These are phyloP conservation scores for Wallacemonas sp. DNA, from an alignment of 208 protist species.

Conservation along the genomic window DNA sequence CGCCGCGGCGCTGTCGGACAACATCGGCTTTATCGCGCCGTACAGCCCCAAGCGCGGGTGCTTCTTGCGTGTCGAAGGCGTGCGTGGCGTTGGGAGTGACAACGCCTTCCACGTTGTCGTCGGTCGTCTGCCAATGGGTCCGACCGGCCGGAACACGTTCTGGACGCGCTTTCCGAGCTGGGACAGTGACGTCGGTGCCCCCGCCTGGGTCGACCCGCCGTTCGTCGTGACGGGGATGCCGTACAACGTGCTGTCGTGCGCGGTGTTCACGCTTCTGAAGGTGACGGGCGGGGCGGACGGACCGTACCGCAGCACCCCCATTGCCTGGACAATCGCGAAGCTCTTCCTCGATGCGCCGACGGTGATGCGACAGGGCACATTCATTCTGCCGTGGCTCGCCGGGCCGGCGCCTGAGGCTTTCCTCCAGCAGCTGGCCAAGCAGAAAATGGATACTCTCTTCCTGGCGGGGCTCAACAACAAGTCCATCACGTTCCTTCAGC, in stretches of 20 bases:
- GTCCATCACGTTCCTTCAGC: conserved; percentile 34
- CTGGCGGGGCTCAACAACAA: conserved; percentile 22
- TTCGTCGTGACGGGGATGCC: conserved; percentile 34
- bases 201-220: conserved; percentile 52
- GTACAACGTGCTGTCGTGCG: conserved; percentile 23
- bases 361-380: conserved; percentile 55
- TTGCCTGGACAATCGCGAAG: conserved; percentile 64
- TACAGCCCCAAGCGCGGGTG: conserved; percentile 49
- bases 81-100: conserved; percentile 50
- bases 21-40: conserved; percentile 38
- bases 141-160: conserved; percentile 15
- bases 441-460: conserved; percentile 48
- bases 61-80: conserved; percentile 50
- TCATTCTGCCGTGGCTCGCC: conserved; percentile 46
- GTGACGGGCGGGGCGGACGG: conserved; percentile 18
- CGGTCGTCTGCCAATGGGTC: conserved; percentile 23
- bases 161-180: conserved; percentile 53
- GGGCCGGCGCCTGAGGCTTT: conserved; percentile 34
- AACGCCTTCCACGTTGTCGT: conserved; percentile 46
- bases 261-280: conserved; percentile 57
- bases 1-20: conserved; percentile 21
- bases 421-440: conserved; percentile 30
- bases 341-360: conserved; percentile 42
- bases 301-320: conserved; percentile 15
- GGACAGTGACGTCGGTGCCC: conserved; percentile 50